A percentile compares a stretch with the other conserved stretches of the same genome.
Evolutionary conservation across 148 eudicot species (phyloP).

Genomic region (Vaccinium macrocarpon): DNA sequence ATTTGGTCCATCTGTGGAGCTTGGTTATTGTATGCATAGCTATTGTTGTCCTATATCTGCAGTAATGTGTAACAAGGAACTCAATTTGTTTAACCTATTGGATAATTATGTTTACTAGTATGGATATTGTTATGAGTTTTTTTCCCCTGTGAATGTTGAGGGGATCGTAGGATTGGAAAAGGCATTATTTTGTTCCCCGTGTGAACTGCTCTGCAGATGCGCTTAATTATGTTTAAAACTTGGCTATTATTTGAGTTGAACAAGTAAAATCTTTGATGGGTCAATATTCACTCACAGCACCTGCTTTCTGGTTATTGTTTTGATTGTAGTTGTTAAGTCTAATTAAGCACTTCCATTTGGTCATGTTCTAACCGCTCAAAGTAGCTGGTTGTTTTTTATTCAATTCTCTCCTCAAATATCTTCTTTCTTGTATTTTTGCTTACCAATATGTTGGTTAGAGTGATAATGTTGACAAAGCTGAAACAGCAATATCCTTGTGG

Average conservation of each 20-base stretch:
- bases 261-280: background rate
- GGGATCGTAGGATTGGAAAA: background rate
- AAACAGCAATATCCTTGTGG: background rate
- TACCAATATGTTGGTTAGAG: background rate
- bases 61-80: slow-evolving; percentile 1
- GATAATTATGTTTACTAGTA: slow-evolving; percentile 2
- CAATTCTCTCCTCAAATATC: background rate
- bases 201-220: background rate
- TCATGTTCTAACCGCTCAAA: background rate
- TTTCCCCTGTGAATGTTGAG: background rate
- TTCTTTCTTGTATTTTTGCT: background rate
- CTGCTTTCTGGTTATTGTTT: slow-evolving; percentile 1
- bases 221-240: background rate
- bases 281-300: background rate
- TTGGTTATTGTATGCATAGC: background rate
- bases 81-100: no score
- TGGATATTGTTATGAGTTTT: background rate
- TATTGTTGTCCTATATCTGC: background rate
- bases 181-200: background rate
- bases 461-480: background rate
- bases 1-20: background rate
- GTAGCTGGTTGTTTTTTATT: background rate
- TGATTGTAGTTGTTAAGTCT: slow-evolving; percentile 4
- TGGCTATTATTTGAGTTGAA: background rate
- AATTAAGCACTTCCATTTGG: background rate